Percentiles rank a stretch among this genome's conserved stretches.
Conservation (phyloP, 208 protist genomes). For the Tritrichomonas foetus region DNA sequence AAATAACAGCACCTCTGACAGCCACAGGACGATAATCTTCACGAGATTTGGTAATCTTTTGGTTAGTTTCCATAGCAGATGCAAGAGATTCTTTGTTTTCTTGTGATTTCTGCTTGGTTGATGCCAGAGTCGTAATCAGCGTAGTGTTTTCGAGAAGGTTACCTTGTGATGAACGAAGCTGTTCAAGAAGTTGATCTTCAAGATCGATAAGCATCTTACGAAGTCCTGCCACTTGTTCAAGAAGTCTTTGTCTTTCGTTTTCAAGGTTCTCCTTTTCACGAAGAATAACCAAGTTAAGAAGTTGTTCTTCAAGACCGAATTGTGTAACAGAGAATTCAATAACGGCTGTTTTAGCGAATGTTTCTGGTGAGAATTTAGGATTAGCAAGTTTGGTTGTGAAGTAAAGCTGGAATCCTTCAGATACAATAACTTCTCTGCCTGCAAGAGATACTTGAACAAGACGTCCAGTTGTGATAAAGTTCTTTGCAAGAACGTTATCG, state of each 20-base stretch:
- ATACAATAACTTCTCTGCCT: slow-evolving; percentile 62
- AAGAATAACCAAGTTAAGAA: slow-evolving; percentile 82
- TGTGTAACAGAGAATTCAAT: slow-evolving; percentile 99
- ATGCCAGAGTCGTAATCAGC: slow-evolving; percentile 84
- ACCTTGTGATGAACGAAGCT: slow-evolving; percentile 70
- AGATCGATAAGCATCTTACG: slow-evolving; percentile 69
- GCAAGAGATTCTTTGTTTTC: slow-evolving; percentile 86
- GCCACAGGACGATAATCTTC: slow-evolving; percentile 93
- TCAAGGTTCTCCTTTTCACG: slow-evolving; percentile 92
- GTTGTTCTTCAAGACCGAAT: slow-evolving; percentile 65
- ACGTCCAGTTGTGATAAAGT: slow-evolving; percentile 68
- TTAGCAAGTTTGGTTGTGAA: slow-evolving; percentile 94
- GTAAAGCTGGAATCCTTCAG: slow-evolving; percentile 71
- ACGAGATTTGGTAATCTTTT: slow-evolving; percentile 82
- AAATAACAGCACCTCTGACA: slow-evolving; percentile 86
- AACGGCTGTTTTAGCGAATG: slow-evolving; percentile 89
- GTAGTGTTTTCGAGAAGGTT: slow-evolving; percentile 68
- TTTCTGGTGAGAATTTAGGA: slow-evolving; percentile 92
- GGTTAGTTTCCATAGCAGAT: slow-evolving; percentile 81
- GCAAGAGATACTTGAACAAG: slow-evolving; percentile 70
- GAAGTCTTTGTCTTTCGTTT: slow-evolving; percentile 82
- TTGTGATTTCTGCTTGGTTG: slow-evolving; percentile 88
- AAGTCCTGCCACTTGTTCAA: slow-evolving; percentile 67
- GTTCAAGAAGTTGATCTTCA: slow-evolving; percentile 87
- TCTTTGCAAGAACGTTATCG: slow-evolving; percentile 92